Base-by-base conservation (phyloP, 2,329 filamentous ascomycete genomes). In the Ceratocystis smalleyi region DNA sequence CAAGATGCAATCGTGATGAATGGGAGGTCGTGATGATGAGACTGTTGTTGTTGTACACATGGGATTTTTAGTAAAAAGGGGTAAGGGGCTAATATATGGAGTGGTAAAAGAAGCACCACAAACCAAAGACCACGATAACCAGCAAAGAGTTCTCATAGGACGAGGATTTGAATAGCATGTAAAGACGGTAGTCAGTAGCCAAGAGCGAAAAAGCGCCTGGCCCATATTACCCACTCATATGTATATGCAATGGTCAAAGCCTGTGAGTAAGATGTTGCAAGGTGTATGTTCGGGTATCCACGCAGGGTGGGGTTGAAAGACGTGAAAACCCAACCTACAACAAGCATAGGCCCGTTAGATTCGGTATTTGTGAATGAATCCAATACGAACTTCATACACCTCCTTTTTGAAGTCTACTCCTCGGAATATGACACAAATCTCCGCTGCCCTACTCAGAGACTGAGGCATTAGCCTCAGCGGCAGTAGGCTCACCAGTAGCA, bases 21-120 rank as follows among this genome's bases (percentile, higher is more conserved):
- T 57, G 6, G 32, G 54, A 57, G 54, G 54, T 57, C 54, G 54
- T 57, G 54, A 57, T 57, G 54, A 35, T 57, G 54, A 57, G 54
- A 57, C 27, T 57, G 27, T 27, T 4, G 54, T 57, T 57, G 54
- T 57, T 57, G 54, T 57, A 57, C 54, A 57, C 27, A 32, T 15
- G 12, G 17, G 54, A n/a, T 57, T 57, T 57, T 55, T 57, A 40
- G 35, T 40, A 40, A 40, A 40, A 40, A 40, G 35, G 35, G 35
- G 12, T 57, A n/a, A 30, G 24, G 19, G 27, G 51, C 12, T 30
- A 49, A 22, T 30, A 49, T 10, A 32, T 57, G 17, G 27, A 3
- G 54, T n/a, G 30, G 17, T n/a, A 35, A 35, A n/a, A n/a, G 17
- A 32, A n/a, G 8, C 49, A 30, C 54, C 54, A 35, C 24, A 57